Evolutionary conservation across 176 grass and related monocot genomes (phyloP).

Genomic region (Oryza rufipogon): DNA sequence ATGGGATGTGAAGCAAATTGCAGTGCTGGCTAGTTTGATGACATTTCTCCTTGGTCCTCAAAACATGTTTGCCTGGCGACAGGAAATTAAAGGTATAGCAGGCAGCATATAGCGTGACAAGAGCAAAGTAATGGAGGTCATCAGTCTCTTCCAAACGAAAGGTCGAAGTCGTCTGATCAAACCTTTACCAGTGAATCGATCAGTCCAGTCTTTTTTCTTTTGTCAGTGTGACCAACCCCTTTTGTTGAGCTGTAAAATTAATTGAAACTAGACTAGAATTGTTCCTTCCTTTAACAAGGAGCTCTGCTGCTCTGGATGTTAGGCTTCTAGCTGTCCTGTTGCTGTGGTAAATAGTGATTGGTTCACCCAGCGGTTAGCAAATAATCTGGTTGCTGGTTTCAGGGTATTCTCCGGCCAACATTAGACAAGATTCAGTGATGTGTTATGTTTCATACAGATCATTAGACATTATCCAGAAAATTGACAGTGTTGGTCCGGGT

Average conservation of each 20-base stretch:
- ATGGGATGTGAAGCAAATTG: background rate
- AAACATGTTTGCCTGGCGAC: background rate
- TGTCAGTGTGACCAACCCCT: background rate
- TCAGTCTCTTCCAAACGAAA: background rate
- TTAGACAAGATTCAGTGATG: no score
- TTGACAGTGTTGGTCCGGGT: no score
- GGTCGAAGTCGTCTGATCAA: background rate
- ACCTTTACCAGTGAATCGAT: background rate
- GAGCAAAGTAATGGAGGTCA: background rate
- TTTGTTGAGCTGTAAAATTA: background rate
- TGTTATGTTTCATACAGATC: no score
- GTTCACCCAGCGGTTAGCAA: background rate
- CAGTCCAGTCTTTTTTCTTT: background rate
- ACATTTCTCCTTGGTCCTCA: background rate
- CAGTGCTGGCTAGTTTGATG: background rate
- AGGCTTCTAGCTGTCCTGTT: background rate
- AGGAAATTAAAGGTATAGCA: background rate
- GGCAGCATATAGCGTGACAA: background rate
- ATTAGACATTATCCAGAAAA: no score
- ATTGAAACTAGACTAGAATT: background rate
- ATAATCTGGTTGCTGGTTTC: no score
- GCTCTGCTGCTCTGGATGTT: background rate
- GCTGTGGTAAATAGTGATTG: background rate
- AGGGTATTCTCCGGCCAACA: no score
- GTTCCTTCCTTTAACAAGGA: background rate